Conservation (phyloP, 129 eudicot species). For the Cynara cardunculus region DNA sequence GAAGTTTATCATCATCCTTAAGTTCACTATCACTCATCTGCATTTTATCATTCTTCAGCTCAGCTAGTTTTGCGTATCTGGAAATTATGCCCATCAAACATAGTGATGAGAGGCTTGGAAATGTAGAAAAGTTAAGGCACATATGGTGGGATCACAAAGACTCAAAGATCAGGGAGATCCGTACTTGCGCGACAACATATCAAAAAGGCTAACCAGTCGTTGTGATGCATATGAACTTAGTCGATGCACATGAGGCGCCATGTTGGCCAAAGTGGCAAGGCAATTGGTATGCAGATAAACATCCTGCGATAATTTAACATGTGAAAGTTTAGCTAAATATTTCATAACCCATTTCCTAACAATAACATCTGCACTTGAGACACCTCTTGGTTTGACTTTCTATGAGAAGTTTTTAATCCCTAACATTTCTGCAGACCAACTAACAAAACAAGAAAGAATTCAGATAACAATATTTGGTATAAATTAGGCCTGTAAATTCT, state of each 20-base stretch:
- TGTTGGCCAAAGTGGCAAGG: slow-evolving; percentile 90
- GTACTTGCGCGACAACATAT: slow-evolving; percentile 94
- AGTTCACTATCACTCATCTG: slow-evolving; percentile 48
- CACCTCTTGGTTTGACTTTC: background rate
- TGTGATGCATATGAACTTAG: slow-evolving; percentile 92
- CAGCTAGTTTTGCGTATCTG: slow-evolving; percentile 94
- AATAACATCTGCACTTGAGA: background rate
- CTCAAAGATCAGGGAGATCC: slow-evolving; percentile 20
- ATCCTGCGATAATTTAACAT: slow-evolving; percentile 56
- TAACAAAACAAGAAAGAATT: slow-evolving; percentile 7
- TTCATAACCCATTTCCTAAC: background rate
- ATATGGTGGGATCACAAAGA: slow-evolving; percentile 16
- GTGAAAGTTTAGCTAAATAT: slow-evolving; percentile 17
- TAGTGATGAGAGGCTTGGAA: background rate
- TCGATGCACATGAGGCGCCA: slow-evolving; percentile 96
- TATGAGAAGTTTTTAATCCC: background rate
- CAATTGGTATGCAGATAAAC: slow-evolving; percentile 98
- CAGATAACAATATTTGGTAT: background rate
- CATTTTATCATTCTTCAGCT: slow-evolving; percentile 67
- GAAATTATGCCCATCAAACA: slow-evolving; percentile 10
- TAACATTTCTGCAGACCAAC: background rate
- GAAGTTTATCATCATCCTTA: slow-evolving; percentile 59
- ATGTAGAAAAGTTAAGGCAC: slow-evolving; percentile 1
- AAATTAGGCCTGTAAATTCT: slow-evolving; percentile 2
- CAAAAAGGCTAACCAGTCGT: slow-evolving; percentile 87